Evolutionary conservation across 2,329 filamentous ascomycete species (phyloP).

Genomic region (Zelopaecilomyces penicillatus): DNA sequence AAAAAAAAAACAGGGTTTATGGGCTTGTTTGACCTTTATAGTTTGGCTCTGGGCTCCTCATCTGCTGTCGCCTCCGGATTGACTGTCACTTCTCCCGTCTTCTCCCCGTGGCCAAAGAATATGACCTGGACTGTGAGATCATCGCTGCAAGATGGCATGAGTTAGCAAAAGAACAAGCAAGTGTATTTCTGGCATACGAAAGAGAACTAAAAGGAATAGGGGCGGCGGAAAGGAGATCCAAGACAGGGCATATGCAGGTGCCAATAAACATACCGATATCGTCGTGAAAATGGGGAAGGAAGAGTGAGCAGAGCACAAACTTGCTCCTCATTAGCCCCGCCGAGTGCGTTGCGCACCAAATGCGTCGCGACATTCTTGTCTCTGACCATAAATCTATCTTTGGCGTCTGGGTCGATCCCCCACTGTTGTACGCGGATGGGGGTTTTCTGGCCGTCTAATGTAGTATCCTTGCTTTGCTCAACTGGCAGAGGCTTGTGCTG

Average conservation of each 20-base stretch:
- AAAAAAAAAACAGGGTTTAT: no score
- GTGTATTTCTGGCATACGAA: not conserved
- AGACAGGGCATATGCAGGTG: no score
- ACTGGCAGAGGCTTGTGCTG: constrained; percentile 58
- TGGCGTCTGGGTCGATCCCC: constrained; percentile 66
- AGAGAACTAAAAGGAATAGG: not conserved
- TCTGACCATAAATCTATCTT: constrained; percentile 82
- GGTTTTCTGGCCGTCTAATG: constrained; percentile 64
- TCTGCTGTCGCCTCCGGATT: constrained; percentile 78
- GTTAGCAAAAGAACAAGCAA: constrained; percentile 13
- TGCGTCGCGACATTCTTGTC: constrained; percentile 97
- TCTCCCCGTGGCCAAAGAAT: constrained; percentile 82
- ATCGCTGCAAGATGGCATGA: constrained; percentile 47
- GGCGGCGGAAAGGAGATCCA: no score
- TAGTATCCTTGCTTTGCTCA: constrained; percentile 48
- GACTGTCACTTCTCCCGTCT: constrained; percentile 68
- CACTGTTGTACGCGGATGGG: constrained; percentile 89
- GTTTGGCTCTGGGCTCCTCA: constrained; percentile 30
- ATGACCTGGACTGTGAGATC: constrained; percentile 97
- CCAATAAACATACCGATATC: constrained; percentile 60
- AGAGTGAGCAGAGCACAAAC: constrained; percentile 86
- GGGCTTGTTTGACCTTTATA: constrained; percentile 18
- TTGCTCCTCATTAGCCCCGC: constrained; percentile 88
- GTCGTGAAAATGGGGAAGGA: constrained; percentile 79
- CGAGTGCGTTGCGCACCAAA: constrained; percentile 87